Evolutionary conservation across 2,329 filamentous ascomycete genomes (phyloP).

Genomic region (Pezicula neosporulosa): DNA sequence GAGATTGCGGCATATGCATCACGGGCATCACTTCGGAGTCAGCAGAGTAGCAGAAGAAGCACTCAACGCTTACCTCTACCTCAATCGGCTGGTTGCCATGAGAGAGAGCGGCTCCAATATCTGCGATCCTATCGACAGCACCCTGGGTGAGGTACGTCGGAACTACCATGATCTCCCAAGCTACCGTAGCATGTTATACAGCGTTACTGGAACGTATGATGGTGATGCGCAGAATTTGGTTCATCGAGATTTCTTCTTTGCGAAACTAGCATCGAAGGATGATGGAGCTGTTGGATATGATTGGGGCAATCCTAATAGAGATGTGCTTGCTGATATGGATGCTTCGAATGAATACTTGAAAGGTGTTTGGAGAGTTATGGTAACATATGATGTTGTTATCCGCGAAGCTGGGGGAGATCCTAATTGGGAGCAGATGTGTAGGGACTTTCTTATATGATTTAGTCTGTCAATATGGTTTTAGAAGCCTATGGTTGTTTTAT

Average conservation of each 20-base stretch:
- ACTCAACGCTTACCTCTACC: not conserved
- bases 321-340: not conserved
- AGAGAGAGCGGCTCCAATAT: not conserved
- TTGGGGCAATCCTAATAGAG: not conserved
- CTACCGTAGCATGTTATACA: not conserved
- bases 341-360: not conserved
- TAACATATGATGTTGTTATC: constrained; percentile 5
- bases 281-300: not conserved
- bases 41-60: not conserved
- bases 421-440: not conserved
- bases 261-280: not conserved
- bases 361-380: constrained; percentile 3
- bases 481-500: no score
- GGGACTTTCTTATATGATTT: no score
- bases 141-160: not conserved
- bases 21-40: not conserved
- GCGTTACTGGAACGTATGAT: not conserved
- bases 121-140: not conserved
- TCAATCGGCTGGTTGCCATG: not conserved
- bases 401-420: constrained; percentile 3
- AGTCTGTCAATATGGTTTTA: no score
- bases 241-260: not conserved
- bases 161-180: not conserved
- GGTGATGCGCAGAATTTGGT: not conserved
- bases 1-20: not conserved